Base-by-base conservation (phyloP, 176 grass and related monocot species). In the Ampelocalamus luodianensis region DNA sequence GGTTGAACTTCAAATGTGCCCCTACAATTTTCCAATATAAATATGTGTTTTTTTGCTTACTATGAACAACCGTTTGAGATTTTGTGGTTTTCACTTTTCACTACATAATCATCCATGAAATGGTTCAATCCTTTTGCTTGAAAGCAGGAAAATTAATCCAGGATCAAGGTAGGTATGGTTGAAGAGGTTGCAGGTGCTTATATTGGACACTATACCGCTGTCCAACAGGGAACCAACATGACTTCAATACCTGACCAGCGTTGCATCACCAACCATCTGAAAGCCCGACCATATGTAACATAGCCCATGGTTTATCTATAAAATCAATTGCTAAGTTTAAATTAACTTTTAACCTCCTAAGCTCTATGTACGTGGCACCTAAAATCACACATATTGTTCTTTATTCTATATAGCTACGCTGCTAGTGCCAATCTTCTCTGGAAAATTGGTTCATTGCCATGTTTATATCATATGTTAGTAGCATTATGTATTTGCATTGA, bases 221-320 rank as follows among this genome's bases (percentile, higher is more conserved):
- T 37, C 59, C 22, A 51, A 15, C 51, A 81, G 55, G 61, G 24
- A 8, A 22, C 56, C 18, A 62, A 18, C 49, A 82, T 69, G 64
- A 22, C 27, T 79, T 78, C 38, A 46, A 58, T 26, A 75, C 16
- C 43, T 26, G 26, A 48, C 8, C 0, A n/a, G 22, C 6, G 4
- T 78, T 60, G 24, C 37, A 78, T 44, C 23, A 42, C 15, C 8
- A 71, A 48, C 8, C 22, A 71, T 56, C 17, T 74, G 17, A 44
- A 77, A 37, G 48, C 15, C 20, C 18, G 18, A 68, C 37, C 37
- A 24, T 46, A 54, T 55, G 45, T 34, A 67, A 23, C 37, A 8
- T 36, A 56, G 46, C 3, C 17, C 59, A 81, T 81, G 50, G 55
- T 58, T 77, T 29, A 87, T 67, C 37, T 67, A 65, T 7, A 87